Percentiles rank a stretch among this genome's conserved stretches.
Conservation (phyloP, 176 grass and related monocot genomes). For the Hyparrhenia diplandra region DNA sequence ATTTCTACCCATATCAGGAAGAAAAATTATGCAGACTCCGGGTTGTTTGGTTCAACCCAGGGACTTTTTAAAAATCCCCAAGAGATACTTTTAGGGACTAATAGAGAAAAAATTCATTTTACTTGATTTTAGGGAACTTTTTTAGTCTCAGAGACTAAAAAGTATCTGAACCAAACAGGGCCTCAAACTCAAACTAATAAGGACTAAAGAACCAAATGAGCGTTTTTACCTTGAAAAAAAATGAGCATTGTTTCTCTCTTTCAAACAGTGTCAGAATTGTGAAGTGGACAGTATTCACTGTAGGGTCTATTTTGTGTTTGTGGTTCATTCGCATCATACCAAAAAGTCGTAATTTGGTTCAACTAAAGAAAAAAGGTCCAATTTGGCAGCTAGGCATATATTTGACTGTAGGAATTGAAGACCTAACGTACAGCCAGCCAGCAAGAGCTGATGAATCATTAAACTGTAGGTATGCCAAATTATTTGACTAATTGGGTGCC, state of each 20-base stretch:
- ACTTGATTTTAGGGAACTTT: too few relatives aligned
- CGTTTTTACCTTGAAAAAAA: too few relatives aligned
- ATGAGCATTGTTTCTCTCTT: too few relatives aligned
- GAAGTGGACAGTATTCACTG: neutral
- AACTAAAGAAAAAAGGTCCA: neutral
- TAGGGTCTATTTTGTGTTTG: neutral
- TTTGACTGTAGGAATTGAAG: neutral
- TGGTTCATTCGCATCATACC: neutral
- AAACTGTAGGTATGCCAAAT: neutral
- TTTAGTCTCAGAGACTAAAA: too few relatives aligned
- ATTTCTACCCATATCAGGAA: neutral
- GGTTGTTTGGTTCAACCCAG: too few relatives aligned
- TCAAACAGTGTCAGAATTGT: neutral
- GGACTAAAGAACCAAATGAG: neutral
- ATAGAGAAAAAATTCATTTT: too few relatives aligned
- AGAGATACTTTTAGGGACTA: too few relatives aligned
- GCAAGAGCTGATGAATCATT: neutral
- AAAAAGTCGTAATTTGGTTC: neutral
- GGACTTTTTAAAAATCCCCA: too few relatives aligned
- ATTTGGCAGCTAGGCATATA: neutral
- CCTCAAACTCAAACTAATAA: neutral
- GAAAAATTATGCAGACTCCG: too few relatives aligned
- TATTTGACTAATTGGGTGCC: slow-evolving; percentile 15
- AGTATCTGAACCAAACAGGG: too few relatives aligned
- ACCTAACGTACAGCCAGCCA: neutral